Evolutionary conservation across 108 stramenopile species (phyloP), one percentile per base, ranked within the genome.

Genomic region (Aureococcus anophagefferens): DNA sequence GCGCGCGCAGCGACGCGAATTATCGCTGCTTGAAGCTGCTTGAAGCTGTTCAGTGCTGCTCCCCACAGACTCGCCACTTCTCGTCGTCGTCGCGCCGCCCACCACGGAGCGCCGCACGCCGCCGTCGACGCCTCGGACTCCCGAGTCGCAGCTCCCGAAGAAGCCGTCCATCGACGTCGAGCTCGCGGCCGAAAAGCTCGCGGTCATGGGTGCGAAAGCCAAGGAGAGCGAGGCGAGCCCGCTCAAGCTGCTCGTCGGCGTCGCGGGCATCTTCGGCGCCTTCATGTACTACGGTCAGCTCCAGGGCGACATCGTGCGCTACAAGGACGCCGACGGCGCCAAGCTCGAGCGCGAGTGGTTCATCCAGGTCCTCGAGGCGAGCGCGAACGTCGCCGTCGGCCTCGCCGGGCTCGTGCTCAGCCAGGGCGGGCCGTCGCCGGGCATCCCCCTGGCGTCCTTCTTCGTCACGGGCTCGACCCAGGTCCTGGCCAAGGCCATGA

Each of bases 251-350:
- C 59, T 91, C 64, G 87, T 93, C 68, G 92, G 91, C 46, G 93
- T 90, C 25, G 92, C 91, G 34, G 95, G 96, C 37, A 97, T 97
- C 77, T 97, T 96, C 75, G 89, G 75, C 18, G 91, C 93, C 62
- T 98, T 95, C 75, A 80, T 98, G 64, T 92, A 93, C 75, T 96
- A 94, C 77, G 96, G 94, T 30, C 89, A 92, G 0, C 84, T 98
- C 25, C 94, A 96, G 79, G 96, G 96, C 75, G 93, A 95, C 76
- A 90, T 94, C 65, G 93, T 93, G 69, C 90, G 90, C 13, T 93
- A 87, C 78, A 88, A 81, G 11, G 76, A 92, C n/a, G 74, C 69
- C 16, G 94, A 96, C 79, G 94, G 92, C 21, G 75, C 83, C 28
- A 83, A 86, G 29, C 94, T 96, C 77, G 89, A 87, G 69, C 91